Base-by-base conservation (phyloP, 2,329 filamentous ascomycete species). In the Chaetothyriales sp. region DNA sequence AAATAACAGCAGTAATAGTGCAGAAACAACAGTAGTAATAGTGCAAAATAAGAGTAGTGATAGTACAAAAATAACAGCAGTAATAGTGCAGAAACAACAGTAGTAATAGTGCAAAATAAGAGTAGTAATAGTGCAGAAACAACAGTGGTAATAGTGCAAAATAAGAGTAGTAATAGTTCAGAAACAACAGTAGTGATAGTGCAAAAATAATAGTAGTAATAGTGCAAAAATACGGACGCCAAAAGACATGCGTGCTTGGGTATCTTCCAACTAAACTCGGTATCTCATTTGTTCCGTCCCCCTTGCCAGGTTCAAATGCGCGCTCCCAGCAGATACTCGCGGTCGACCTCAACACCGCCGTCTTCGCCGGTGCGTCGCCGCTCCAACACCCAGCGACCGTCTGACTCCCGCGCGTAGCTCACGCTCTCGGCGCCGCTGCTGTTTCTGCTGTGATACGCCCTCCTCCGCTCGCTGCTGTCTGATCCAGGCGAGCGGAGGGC, bases 311-410 rank as follows among this genome's bases (percentile, higher is more conserved):
- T 18, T 63, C 51, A 65, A 47, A 65, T 65, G 22, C 59, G 54
- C 6, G 58, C 59, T 33, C 57, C 56, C 29, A 54, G 59, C 54
- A 65, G 55, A 49, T 62, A 55, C 52, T 64, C 64, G 15, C 62
- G 60, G 49, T 64, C 60, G 44, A 68, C 51, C 59, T 67, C 65
- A 29, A 60, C 52, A 53, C 64, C 64, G 22, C 66, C 65, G 44
- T 60, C 61, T 52, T 66, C 66, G 25, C 61, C 60, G 15, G 63
- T 64, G 13, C 65, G 55, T 46, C 65, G 59, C 49, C 63, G 64
- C 56, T 69, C 66, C 10, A 67, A 50, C 4, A 68, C 61, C 66
- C 66, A 69, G 28, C 63, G 60, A 9, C 65, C 63, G n/a, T 64
- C 62, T 22, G 60, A 57, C 37, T 63, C 61, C 51, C 60, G 60